Conservation (phyloP, 2,329 filamentous ascomycete genomes). For the Aspergillus proliferans region DNA sequence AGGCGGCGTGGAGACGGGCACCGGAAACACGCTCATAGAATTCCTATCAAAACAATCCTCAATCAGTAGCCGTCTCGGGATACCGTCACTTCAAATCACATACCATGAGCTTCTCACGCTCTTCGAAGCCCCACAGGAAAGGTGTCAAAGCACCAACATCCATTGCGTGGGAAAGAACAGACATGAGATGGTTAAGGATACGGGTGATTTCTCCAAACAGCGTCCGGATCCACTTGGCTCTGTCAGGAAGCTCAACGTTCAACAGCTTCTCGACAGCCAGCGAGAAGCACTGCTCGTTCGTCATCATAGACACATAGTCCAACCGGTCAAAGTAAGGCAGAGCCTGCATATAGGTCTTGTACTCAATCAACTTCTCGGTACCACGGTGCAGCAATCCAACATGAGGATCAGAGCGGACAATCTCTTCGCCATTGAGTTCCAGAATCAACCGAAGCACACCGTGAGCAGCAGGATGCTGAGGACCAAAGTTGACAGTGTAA, state of each 20-base stretch:
- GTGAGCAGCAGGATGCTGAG: constrained; percentile 97
- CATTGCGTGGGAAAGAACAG: constrained; percentile 94
- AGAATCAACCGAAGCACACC: constrained; percentile 96
- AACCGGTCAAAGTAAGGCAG: constrained; percentile 97
- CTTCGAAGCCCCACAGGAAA: constrained; percentile 99
- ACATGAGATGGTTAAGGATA: constrained; percentile 96
- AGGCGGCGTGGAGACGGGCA: constrained; percentile 93
- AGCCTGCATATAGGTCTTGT: constrained; percentile 98
- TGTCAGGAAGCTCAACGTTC: constrained; percentile 90
- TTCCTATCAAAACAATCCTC: constrained; percentile 56
- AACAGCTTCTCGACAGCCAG: constrained; percentile 96
- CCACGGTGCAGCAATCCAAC: constrained; percentile 93
- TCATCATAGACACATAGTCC: constrained; percentile 99
- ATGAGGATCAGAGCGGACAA: constrained; percentile 91
- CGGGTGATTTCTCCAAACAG: constrained; percentile 93
- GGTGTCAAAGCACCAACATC: constrained; percentile 96
- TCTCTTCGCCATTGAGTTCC: constrained; percentile 96
- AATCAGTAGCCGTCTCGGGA: constrained; percentile 8
- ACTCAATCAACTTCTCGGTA: constrained; percentile 99
- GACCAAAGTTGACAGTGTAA: constrained; percentile 99
- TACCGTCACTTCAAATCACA: constrained; percentile 4
- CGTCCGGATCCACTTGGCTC: constrained; percentile 95
- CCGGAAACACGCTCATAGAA: constrained; percentile 99
- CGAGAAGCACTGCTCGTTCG: constrained; percentile 96
- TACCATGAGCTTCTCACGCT: constrained; percentile 99